Evolutionary conservation across 352 stramenopile genomes (phyloP).

Genomic region (Pythium chondricola): DNA sequence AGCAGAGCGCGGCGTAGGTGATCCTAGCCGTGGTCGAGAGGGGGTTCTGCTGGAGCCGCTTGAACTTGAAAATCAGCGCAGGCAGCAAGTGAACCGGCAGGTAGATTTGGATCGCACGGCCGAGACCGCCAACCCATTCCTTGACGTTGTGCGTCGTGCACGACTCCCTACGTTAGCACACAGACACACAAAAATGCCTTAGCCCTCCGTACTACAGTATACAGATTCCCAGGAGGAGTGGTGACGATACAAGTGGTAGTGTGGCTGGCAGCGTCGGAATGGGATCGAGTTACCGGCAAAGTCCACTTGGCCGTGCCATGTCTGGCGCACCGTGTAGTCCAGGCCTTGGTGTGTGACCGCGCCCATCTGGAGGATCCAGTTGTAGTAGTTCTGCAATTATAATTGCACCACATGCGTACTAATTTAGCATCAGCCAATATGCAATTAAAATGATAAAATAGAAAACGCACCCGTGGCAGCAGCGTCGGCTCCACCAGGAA

Average conservation of each 20-base stretch:
- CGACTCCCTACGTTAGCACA: slow-evolving; percentile 69
- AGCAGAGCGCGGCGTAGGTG: slow-evolving; percentile 65
- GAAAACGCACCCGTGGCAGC: slow-evolving; percentile 50
- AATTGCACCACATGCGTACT: not conserved
- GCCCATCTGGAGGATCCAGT: slow-evolving; percentile 75
- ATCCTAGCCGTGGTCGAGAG: slow-evolving; percentile 40
- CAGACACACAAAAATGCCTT: no score
- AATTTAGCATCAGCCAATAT: not conserved
- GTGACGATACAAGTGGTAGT: slow-evolving; percentile 89
- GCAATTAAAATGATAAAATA: not conserved
- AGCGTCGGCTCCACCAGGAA: slow-evolving; percentile 62
- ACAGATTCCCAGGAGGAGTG: no score
- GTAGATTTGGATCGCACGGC: slow-evolving; percentile 74
- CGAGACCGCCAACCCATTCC: slow-evolving; percentile 65
- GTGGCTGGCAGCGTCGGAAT: slow-evolving; percentile 76
- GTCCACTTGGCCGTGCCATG: slow-evolving; percentile 43
- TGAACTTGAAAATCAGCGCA: slow-evolving; percentile 68
- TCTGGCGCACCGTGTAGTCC: slow-evolving; percentile 61
- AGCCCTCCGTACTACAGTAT: no score
- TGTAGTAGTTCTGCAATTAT: slow-evolving; percentile 68
- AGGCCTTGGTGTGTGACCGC: slow-evolving; percentile 66
- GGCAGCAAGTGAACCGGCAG: slow-evolving; percentile 74
- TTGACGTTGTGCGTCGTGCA: slow-evolving; percentile 71
- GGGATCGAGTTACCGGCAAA: slow-evolving; percentile 24
- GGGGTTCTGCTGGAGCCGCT: slow-evolving; percentile 43